Percentiles rank a stretch among this genome's conserved stretches.
phyloP scores from a whole-genome alignment of 768 basidiomycete species.

The Tricholoma sp. region DNA sequence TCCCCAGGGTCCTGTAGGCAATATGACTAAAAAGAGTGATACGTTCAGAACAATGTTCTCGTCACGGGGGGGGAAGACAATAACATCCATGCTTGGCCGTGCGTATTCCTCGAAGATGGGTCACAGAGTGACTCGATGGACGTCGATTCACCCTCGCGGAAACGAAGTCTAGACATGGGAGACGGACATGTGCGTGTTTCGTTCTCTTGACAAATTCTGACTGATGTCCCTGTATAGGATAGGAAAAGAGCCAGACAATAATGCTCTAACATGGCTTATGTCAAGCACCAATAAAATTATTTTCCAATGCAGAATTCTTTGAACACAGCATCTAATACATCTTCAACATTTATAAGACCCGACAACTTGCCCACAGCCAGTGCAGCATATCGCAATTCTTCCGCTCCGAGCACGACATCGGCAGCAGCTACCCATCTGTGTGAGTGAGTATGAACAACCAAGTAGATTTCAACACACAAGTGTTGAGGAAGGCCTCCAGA shows the following conservation, averaged over 20 bases:
- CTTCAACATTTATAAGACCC: slow-evolving; percentile 76
- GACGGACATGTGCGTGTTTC: slow-evolving; percentile 18
- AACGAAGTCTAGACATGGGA: slow-evolving; percentile 19
- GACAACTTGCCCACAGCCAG: slow-evolving; percentile 81
- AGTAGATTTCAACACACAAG: slow-evolving; percentile 5
- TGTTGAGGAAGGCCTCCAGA: slow-evolving; percentile 55
- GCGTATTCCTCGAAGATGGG: slow-evolving; percentile 6
- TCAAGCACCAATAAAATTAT: slow-evolving; percentile 7
- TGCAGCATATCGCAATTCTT: slow-evolving; percentile 84
- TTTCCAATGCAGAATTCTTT: slow-evolving; percentile 89
- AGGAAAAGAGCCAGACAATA: slow-evolving; percentile 14
- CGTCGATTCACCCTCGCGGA: slow-evolving; percentile 19
- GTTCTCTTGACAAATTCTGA: neutral
- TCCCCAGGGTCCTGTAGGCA: neutral
- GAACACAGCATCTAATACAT: slow-evolving; percentile 79
- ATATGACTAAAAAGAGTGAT: neutral
- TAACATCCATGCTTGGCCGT: slow-evolving; percentile 39
- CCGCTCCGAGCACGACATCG: slow-evolving; percentile 80
- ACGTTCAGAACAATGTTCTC: slow-evolving; percentile 31
- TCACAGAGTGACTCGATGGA: slow-evolving; percentile 20
- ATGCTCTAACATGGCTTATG: neutral
- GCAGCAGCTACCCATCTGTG: slow-evolving; percentile 36
- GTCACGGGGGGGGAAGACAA: slow-evolving; percentile 50
- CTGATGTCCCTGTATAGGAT: slow-evolving; percentile 7
- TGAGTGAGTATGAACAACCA: neutral